phyloP scores from a whole-genome alignment of 805 yeast species.

The Candida taoyuanica region DNA sequence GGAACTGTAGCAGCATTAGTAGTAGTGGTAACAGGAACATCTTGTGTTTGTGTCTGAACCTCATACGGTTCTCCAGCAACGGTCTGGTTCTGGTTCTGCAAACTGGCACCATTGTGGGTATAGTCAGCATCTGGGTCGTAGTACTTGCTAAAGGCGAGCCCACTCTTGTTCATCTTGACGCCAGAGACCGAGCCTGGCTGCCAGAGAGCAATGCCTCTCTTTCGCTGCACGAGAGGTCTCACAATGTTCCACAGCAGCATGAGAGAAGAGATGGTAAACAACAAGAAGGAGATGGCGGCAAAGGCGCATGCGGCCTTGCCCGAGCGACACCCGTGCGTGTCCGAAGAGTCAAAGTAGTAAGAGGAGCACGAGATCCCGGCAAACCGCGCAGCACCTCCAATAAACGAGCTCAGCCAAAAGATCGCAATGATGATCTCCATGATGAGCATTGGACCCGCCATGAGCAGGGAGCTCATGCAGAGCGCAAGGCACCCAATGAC shows the following conservation, averaged over 20 bases:
- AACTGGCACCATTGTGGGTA: background rate
- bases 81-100: background rate
- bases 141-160: slow-evolving; percentile 6
- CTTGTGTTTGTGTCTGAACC: background rate
- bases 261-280: slow-evolving; percentile 25
- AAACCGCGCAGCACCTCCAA: slow-evolving; percentile 30
- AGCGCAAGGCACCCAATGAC: slow-evolving; percentile 20
- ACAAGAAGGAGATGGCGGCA: slow-evolving; percentile 19
- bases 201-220: slow-evolving; percentile 1
- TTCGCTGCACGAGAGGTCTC: slow-evolving; percentile 12
- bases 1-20: background rate
- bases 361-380: slow-evolving; percentile 27
- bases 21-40: background rate
- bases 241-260: slow-evolving; percentile 29
- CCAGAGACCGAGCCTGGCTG: slow-evolving; percentile 3
- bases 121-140: slow-evolving; percentile 1
- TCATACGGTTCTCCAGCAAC: background rate
- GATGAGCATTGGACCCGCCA: slow-evolving; percentile 26
- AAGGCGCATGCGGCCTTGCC: slow-evolving; percentile 17
- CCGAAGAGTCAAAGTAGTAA: background rate
- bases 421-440: slow-evolving; percentile 27
- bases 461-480: slow-evolving; percentile 18
- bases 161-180: slow-evolving; percentile 6
- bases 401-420: slow-evolving; percentile 33
- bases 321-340: slow-evolving; percentile 9